Evolutionary conservation across 2,329 filamentous ascomycete genomes (phyloP), one percentile per base, ranked within the genome.

Genomic region (Zopfia rhizophila): DNA sequence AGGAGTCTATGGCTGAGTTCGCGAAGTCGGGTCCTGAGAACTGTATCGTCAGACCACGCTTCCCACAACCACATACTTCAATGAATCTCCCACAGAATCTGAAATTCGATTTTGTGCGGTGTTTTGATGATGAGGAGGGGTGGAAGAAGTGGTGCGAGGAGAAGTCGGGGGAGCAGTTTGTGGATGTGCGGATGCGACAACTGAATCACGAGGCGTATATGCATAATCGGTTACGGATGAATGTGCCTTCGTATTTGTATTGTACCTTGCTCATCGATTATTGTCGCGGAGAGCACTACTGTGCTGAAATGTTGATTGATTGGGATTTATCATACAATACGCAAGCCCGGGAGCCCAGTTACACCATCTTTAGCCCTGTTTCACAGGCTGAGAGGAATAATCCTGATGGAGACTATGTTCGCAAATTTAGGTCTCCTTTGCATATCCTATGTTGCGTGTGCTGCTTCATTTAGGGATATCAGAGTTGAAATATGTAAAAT

Each of bases 221-320:
- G 78, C 78, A 81, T 49, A 81, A 81, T 43, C 72, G 78, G 0
- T 60, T 77, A 8, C 72, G 78, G 22, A 81, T 81, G 78, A 80
- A 79, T 36, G 74, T 76, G 0, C 70, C 70, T 0, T 72, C 65
- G 4, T 81, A 80, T 48, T 60, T 81, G 6, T 73, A 75, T 27
- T 78, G 72, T 31, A 79, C 81, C 40, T 43, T 81, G 7, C 66
- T 81, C 1, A 65, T 81, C 39, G 76, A 81, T 51, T 81, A 79
- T 45, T 69, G 78, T 3, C 58, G 72, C 2, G 78, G 78, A 8
- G 78, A 81, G 59, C 64, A 77, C 1, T 81, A 78, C 46, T 81
- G 80, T 48, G 78, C 77, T 1, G 76, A 79, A 52, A 76, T 74
- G 2, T 59, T 81, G 19, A 69, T 78, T 23, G 75, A 79, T 50